These are phyloP conservation scores for Camellia japonica DNA, from an alignment of 148 eudicot species.

Conservation along the genomic window DNA sequence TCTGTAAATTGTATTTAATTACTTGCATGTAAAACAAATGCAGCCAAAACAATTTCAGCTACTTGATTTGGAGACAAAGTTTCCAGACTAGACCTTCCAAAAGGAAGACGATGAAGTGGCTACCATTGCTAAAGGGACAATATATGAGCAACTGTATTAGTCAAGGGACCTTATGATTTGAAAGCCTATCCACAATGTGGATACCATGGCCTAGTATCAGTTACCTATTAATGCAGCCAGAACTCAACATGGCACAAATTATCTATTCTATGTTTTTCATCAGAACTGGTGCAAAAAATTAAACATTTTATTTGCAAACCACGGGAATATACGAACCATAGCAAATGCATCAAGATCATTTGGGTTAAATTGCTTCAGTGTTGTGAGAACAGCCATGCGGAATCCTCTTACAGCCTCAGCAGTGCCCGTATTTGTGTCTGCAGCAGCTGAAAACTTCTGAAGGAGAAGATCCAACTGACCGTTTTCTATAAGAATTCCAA, in stretches of 20 bases:
- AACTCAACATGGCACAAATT: background rate
- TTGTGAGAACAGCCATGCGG: constrained; percentile 94
- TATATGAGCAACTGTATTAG: background rate
- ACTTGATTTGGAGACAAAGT: too few relatives aligned
- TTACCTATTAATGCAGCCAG: background rate
- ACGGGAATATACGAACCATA: constrained; percentile 53
- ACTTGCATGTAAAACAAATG: constrained; percentile 5
- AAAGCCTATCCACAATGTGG: background rate
- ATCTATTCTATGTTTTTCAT: background rate
- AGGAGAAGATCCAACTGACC: constrained; percentile 94
- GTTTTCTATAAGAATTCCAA: constrained; percentile 88
- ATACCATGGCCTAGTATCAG: background rate
- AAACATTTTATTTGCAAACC: background rate
- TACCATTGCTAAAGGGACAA: background rate
- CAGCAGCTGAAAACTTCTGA: constrained; percentile 93
- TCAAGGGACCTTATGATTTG: background rate
- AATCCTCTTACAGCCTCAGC: constrained; percentile 88
- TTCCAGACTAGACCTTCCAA: background rate
- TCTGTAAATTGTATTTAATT: background rate
- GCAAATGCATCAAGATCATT: constrained; percentile 93
- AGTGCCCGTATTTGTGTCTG: constrained; percentile 72
- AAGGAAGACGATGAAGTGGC: background rate
- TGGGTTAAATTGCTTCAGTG: constrained; percentile 85
- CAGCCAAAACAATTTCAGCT: background rate
- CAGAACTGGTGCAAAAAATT: background rate